Conservation (phyloP, 805 yeast genomes). For the Starmerella potacharoeniae region DNA sequence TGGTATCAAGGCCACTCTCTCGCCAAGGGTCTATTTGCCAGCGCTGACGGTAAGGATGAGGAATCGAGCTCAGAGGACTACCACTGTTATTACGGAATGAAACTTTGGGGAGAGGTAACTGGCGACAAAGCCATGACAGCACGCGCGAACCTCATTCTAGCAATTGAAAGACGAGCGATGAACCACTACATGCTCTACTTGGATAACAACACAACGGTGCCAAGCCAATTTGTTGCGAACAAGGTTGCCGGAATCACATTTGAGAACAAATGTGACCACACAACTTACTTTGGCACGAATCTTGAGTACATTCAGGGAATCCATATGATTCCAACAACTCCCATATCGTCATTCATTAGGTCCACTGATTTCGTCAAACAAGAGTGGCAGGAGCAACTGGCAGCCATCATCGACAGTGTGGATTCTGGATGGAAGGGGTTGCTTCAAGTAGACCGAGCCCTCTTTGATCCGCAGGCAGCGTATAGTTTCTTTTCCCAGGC, state of each 20-base stretch:
- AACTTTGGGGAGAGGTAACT: conserved; percentile 53
- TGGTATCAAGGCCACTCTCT: conserved; percentile 66
- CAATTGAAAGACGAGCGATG: conserved; percentile 45
- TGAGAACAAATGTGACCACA: conserved; percentile 62
- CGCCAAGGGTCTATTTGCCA: conserved; percentile 56
- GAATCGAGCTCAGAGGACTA: conserved; percentile 64
- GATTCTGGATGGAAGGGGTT: conserved; percentile 57
- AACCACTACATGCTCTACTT: conserved; percentile 43
- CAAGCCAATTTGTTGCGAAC: conserved; percentile 41
- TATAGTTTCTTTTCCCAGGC: conserved; percentile 46
- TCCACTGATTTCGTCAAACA: conserved; percentile 38
- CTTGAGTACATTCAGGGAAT: conserved; percentile 63
- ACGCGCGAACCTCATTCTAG: conserved; percentile 48
- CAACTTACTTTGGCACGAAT: conserved; percentile 56
- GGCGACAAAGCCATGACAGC: conserved; percentile 43
- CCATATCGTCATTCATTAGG: conserved; percentile 47
- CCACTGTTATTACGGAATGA: conserved; percentile 56
- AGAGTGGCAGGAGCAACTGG: conserved; percentile 48
- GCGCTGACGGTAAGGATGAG: conserved; percentile 60
- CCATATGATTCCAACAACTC: conserved; percentile 65
- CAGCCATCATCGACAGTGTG: conserved; percentile 32
- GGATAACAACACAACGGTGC: conserved; percentile 41
- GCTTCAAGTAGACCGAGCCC: conserved; percentile 57
- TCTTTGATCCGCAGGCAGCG: conserved; percentile 52
- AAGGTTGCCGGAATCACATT: conserved; percentile 58